phyloP scores from a whole-genome alignment of 129 eudicot genomes.

The Rutidosis leptorrhynchoides region DNA sequence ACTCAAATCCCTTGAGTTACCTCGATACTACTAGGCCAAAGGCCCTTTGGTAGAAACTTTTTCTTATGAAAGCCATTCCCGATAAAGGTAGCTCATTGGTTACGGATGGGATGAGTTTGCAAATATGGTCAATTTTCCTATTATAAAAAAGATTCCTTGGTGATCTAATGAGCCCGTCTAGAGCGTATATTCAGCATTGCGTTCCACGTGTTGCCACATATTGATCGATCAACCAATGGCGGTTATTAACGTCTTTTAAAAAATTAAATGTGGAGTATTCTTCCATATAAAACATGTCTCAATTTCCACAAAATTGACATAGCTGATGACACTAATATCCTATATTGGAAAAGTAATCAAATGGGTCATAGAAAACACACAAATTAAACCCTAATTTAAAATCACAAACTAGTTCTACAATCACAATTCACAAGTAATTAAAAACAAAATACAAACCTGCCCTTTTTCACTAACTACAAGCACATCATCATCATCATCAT shows the following conservation, averaged over 20 bases:
- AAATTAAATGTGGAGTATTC: background rate
- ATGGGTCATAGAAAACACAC: background rate
- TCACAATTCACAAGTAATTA: background rate
- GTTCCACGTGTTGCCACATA: background rate
- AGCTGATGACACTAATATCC: background rate
- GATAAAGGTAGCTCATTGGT: background rate
- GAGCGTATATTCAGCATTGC: background rate
- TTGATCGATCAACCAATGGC: background rate
- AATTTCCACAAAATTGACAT: background rate
- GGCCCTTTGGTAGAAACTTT: background rate
- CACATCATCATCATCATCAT: conserved; percentile 7
- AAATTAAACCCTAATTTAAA: background rate
- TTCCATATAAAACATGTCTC: background rate
- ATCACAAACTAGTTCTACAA: background rate
- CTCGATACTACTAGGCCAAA: too few relatives aligned
- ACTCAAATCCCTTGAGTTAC: too few relatives aligned
- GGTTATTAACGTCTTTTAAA: background rate
- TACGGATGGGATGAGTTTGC: background rate
- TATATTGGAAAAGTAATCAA: background rate
- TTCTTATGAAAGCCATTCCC: background rate
- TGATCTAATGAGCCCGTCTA: background rate
- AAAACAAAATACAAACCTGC: background rate
- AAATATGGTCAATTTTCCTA: too few relatives aligned
- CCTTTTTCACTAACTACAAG: conserved; percentile 7
- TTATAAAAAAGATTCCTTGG: background rate